Base-by-base conservation (phyloP, 352 stramenopile species). In the Phytophthora pinifolia region DNA sequence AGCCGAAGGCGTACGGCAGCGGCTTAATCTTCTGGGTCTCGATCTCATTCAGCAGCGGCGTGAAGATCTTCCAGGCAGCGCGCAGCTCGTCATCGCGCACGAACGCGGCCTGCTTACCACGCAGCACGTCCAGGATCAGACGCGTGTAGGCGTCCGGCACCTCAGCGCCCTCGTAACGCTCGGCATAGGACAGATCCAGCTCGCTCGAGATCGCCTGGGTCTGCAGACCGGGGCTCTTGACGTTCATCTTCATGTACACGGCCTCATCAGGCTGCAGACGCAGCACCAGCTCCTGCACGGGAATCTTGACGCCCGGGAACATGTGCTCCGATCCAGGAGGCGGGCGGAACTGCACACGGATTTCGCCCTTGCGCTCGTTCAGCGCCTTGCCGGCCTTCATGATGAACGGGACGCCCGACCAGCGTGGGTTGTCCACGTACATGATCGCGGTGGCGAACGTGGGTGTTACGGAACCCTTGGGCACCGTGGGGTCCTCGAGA, bases 371-470 rank as follows among this genome's bases (percentile, higher is more conserved):
- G 48, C 91, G 86, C 78, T 99, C 94, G 67, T 99, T 91, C 43
- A 99, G 67, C 3, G 95, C 97, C 75, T 99, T 99, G 31, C 97
- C 97, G 10, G 96, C 96, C 76, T 99, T 98, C 73, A 99, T 90
- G 55, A 99, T 98, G 74, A 99, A 99, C 18, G 97, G 97, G 17
- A 99, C 98, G 33, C 97, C 97, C 48, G 94, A 76, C 96, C 96
- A 98, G 38, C 97, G 88, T 43, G 81, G 66, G 59, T 98, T 99
- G 75, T 99, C 94, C 42, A 99, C 89, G 62, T 83, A 92, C 65
- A 96, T 89, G 27, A 98, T 72, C 36, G 78, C 75, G 1, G 86
- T 94, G 6, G 88, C 88, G 70, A 98, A 98, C 22, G 93, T 98
- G n/a, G 92, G 89, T 9, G 87, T 96, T 36, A 90, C 67, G 9